Conservation (phyloP, 768 basidiomycete genomes). For the Rickenella mellea region DNA sequence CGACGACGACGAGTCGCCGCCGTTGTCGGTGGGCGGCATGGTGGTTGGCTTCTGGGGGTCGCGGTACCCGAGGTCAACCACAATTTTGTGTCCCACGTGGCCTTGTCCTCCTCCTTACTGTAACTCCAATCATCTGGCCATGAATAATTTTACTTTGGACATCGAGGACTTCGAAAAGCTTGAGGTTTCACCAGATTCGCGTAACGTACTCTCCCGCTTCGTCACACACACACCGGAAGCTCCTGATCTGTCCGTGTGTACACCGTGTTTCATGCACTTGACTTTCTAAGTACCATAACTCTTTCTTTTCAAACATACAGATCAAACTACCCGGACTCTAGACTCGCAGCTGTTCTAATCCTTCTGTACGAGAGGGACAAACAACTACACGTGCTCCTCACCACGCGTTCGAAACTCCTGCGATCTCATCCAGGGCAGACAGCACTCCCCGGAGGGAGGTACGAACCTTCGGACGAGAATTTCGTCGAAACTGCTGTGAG, state of each 20-base stretch:
- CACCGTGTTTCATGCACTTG: not conserved
- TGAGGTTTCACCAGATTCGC: too few relatives aligned
- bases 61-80: too few relatives aligned
- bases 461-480: conserved; percentile 54
- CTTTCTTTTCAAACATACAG: conserved; percentile 12
- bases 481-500: conserved; percentile 70
- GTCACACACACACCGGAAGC: not conserved
- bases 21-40: not conserved
- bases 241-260: not conserved
- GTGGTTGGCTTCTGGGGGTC: too few relatives aligned
- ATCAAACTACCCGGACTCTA: conserved; percentile 25
- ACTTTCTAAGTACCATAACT: not conserved
- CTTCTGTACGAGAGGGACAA: conserved; percentile 67
- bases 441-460: conserved; percentile 75
- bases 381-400: conserved; percentile 66
- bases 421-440: conserved; percentile 75
- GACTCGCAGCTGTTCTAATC: conserved; percentile 70
- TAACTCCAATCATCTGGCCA: too few relatives aligned
- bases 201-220: not conserved
- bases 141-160: too few relatives aligned
- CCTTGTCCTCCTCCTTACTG: too few relatives aligned
- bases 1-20: not conserved
- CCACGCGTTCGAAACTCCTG: conserved; percentile 72
- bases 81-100: too few relatives aligned
- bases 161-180: too few relatives aligned